phyloP scores from a whole-genome alignment of 225 moss, liverwort and hornwort genomes.

The Sphagnum tenellum region DNA sequence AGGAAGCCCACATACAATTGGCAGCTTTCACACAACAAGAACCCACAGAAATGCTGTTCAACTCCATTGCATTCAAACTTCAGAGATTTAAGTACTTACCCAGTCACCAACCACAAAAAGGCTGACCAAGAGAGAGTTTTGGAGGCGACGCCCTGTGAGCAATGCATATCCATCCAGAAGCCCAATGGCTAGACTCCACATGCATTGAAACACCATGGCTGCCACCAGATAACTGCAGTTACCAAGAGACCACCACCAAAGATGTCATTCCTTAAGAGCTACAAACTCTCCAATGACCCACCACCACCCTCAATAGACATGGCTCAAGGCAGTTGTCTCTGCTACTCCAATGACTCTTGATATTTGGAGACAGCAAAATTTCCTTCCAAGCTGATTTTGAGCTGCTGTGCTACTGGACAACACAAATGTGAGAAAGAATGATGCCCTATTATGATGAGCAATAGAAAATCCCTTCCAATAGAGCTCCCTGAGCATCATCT shows the following conservation, averaged over 20 bases:
- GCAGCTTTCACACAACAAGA: background rate
- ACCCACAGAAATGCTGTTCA: background rate
- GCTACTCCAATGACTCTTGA: background rate
- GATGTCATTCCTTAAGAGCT: background rate
- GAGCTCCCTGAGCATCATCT: too few relatives aligned
- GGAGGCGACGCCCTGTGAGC: conserved; percentile 42
- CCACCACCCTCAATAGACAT: background rate
- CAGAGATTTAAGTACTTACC: conserved; percentile 9
- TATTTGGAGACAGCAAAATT: too few relatives aligned
- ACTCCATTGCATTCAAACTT: too few relatives aligned
- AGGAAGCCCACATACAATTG: background rate
- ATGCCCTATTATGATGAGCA: too few relatives aligned
- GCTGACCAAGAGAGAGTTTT: conserved; percentile 47
- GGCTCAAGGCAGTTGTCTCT: too few relatives aligned
- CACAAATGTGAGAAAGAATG: too few relatives aligned
- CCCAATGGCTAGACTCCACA: conserved; percentile 46
- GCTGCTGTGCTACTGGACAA: too few relatives aligned
- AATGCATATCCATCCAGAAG: conserved; percentile 48
- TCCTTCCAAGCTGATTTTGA: too few relatives aligned
- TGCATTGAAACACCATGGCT: conserved; percentile 59
- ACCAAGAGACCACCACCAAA: background rate
- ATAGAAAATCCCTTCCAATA: too few relatives aligned
- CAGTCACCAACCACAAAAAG: conserved; percentile 60
- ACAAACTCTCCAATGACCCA: too few relatives aligned
- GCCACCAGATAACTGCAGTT: conserved; percentile 51